Percentiles rank a stretch among this genome's conserved stretches.
Conservation (phyloP, 441 rosid genomes). For the Syzygium malaccense region DNA sequence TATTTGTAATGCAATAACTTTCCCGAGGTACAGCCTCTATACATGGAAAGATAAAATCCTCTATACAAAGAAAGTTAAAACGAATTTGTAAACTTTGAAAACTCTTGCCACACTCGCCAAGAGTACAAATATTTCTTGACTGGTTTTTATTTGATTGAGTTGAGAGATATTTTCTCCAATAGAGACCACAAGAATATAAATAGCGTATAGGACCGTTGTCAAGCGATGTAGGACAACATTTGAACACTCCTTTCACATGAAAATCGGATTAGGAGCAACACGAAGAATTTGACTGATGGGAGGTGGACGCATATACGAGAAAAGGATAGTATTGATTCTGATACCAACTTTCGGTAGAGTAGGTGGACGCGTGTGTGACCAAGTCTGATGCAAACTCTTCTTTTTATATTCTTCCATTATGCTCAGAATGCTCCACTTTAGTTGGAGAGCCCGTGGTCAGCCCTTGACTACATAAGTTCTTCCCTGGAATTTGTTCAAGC, state of each 20-base stretch:
- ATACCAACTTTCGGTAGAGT: background rate
- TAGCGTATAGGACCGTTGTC: too few species aligned
- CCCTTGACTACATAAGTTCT: background rate
- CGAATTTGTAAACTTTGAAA: too few species aligned
- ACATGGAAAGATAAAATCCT: too few species aligned
- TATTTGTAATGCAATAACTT: too few species aligned
- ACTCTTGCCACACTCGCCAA: too few species aligned
- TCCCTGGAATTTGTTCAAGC: background rate
- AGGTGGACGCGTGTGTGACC: background rate
- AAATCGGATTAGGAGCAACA: background rate
- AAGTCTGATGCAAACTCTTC: background rate
- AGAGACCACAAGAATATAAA: too few species aligned
- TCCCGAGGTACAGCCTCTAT: too few species aligned
- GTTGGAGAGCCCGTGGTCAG: background rate
- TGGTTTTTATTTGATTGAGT: too few species aligned
- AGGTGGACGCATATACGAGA: fast-evolving
- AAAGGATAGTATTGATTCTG: background rate
- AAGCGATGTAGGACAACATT: background rate
- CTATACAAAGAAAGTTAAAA: too few species aligned
- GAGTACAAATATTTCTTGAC: too few species aligned
- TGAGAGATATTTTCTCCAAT: too few species aligned
- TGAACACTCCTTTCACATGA: fast-evolving
- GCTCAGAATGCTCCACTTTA: background rate
- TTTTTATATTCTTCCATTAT: background rate
- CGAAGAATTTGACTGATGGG: background rate